A percentile compares a stretch with the other conserved stretches of the same genome.
Conservation (phyloP, 2,329 filamentous ascomycete genomes). For the Colletotrichum gigasporum region DNA sequence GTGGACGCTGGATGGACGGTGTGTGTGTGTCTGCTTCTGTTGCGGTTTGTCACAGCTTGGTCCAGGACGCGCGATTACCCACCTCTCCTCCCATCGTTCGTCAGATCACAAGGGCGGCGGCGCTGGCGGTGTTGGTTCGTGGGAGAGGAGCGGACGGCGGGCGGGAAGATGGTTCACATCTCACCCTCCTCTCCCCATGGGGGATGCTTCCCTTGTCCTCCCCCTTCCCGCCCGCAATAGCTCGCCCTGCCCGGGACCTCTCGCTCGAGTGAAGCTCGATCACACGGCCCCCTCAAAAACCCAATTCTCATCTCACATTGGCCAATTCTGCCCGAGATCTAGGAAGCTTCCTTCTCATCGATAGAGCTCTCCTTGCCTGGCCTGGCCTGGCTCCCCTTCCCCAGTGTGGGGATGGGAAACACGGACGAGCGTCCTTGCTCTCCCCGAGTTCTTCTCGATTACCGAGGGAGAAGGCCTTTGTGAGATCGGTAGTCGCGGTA, state of each 20-base stretch:
- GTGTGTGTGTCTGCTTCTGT: too few relatives aligned
- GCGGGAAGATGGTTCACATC: background rate
- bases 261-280: slow-evolving; percentile 7
- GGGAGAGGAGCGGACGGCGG: background rate
- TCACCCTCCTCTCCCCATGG: slow-evolving; percentile 6
- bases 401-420: slow-evolving; percentile 19
- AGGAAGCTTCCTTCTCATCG: background rate
- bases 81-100: too few relatives aligned
- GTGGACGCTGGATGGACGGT: too few relatives aligned
- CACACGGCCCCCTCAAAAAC: slow-evolving; percentile 2
- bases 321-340: slow-evolving; percentile 20
- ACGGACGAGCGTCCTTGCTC: too few relatives aligned
- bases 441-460: too few relatives aligned
- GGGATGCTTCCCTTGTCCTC: slow-evolving; percentile 18
- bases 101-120: too few relatives aligned
- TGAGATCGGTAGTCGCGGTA: too few relatives aligned
- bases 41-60: too few relatives aligned
- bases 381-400: background rate
- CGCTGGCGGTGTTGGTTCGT: too few relatives aligned
- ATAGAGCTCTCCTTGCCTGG: too few relatives aligned
- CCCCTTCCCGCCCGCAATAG: slow-evolving; percentile 19
- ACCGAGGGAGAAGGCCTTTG: too few relatives aligned
- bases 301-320: slow-evolving; percentile 29
- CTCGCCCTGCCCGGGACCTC: background rate
- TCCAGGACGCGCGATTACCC: too few relatives aligned